Conservation (phyloP, 495 filamentous ascomycete genomes). For the Hypoxylon fuscum region DNA sequence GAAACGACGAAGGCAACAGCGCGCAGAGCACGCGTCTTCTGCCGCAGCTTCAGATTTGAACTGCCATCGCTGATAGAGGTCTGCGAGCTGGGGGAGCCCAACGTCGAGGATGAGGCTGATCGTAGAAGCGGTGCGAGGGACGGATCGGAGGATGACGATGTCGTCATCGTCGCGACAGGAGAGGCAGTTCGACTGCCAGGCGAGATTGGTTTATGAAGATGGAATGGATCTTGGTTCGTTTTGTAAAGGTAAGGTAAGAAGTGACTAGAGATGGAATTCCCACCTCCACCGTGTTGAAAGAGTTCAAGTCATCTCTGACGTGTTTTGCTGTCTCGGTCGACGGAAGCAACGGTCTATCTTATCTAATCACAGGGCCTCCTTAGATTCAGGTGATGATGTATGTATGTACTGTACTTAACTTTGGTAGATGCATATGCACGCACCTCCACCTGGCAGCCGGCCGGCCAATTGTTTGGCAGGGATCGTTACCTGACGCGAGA, state of each 20-base stretch:
- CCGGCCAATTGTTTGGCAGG: neutral
- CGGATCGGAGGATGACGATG: slow-evolving; percentile 28
- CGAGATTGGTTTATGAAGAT: no score
- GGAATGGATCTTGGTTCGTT: neutral
- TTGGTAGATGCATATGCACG: neutral
- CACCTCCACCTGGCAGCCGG: neutral
- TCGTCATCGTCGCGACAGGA: slow-evolving; percentile 20
- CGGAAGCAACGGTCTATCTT: slow-evolving; percentile 21
- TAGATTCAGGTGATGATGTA: neutral
- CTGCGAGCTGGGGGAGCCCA: slow-evolving; percentile 45
- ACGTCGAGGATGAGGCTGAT: slow-evolving; percentile 43
- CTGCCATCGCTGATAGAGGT: slow-evolving; percentile 48
- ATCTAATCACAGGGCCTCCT: slow-evolving; percentile 20
- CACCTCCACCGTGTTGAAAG: slow-evolving; percentile 7
- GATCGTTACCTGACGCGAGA: no score
- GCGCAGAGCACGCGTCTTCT: slow-evolving; percentile 43
- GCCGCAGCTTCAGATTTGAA: slow-evolving; percentile 36
- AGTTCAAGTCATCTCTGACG: slow-evolving; percentile 9
- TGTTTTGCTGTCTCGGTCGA: slow-evolving; percentile 4
- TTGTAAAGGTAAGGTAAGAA: slow-evolving; percentile 10
- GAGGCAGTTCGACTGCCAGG: slow-evolving; percentile 15
- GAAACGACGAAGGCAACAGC: slow-evolving; percentile 52
- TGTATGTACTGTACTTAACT: no score
- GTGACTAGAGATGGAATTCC: slow-evolving; percentile 19
- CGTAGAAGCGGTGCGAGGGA: slow-evolving; percentile 46